Evolutionary conservation across 2,329 filamentous ascomycete species (phyloP).

Genomic region (Phoma sp.): DNA sequence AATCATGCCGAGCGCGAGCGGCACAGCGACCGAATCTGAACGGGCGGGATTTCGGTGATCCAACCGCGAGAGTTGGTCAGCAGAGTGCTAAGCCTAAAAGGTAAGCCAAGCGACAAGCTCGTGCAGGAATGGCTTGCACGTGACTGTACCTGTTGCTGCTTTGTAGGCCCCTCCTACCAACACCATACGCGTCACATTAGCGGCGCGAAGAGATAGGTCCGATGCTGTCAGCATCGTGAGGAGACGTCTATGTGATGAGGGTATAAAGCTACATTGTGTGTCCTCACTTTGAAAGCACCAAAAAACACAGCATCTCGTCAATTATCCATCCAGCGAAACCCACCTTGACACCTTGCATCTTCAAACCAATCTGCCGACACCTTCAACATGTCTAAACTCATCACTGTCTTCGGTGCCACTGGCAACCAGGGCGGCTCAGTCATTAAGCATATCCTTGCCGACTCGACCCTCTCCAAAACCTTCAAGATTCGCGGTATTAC

Average conservation of each 20-base stretch:
- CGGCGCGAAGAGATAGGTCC: not conserved
- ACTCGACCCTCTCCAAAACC: constrained; percentile 54
- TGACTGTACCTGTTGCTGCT: not conserved
- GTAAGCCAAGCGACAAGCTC: not conserved
- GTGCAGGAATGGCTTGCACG: not conserved
- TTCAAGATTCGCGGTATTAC: constrained; percentile 61
- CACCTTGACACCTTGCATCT: not conserved
- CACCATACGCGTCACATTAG: not conserved
- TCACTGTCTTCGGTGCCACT: constrained; percentile 60
- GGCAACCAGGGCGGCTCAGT: constrained; percentile 61
- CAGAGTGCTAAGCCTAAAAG: not conserved
- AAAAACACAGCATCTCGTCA: not conserved
- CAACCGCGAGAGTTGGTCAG: constrained; percentile 4
- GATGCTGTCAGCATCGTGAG: constrained; percentile 2
- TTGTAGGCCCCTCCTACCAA: not conserved
- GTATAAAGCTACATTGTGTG: constrained; percentile 1
- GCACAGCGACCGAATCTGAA: not conserved
- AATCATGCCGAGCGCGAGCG: constrained; percentile 6
- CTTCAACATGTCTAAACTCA: constrained; percentile 32
- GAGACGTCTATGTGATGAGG: not conserved
- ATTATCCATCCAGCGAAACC: not conserved
- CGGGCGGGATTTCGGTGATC: constrained; percentile 7
- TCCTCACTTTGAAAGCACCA: not conserved
- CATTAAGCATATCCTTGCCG: constrained; percentile 55
- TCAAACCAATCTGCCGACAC: not conserved